Evolutionary conservation across 2,329 filamentous ascomycete species (phyloP), one percentile per base, ranked within the genome.

Genomic region (Fusarium piperis): DNA sequence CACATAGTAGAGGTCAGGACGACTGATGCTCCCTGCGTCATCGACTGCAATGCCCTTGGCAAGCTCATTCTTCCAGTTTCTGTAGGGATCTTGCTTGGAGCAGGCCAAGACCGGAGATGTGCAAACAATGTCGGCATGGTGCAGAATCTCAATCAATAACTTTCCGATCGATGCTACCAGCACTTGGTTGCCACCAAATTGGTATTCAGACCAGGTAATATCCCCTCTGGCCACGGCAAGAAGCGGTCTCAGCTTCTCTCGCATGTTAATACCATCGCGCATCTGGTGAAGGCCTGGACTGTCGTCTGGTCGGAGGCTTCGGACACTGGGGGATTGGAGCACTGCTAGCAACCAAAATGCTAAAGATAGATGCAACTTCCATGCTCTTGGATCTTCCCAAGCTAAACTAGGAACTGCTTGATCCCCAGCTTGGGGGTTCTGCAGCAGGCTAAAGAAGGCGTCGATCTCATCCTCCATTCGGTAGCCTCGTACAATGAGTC

Each of bases 21-120:
- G 70, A 16, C 60, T 53, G 41, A 75, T 63, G 38, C 62, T 75
- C 16, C 59, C 75, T 1, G 74, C 76, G 33, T 78, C 70, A 35
- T 78, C 76, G 0, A 78, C 35, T 5, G 56, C 71, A 23, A 78
- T n/a, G 0, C 62, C 65, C 4, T 30, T 35, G 23, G 56, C 60
- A 0, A 38, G 6, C 0, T 12, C 20, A 3, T 3, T 30, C 13
- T 69, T 67, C 62, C 36, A 63, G n/a, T 9, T n/a, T 1, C 11
- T 6, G 3, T 59, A 46, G 0, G 23, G 28, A 6, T 44, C 38
- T 11, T n/a, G n/a, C 1, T 30, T 52, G 44, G 44, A 28, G 44
- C 44, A 48, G 6, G 65, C 35, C 3, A 36, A 3, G 5, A 62
- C 38, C 7, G 70, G 65, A 0, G 69, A 68, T 1, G 59, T 59